These are phyloP conservation scores for Arthrobotrys megalospora DNA, from an alignment of 2,329 filamentous ascomycete genomes.

Conservation along the genomic window DNA sequence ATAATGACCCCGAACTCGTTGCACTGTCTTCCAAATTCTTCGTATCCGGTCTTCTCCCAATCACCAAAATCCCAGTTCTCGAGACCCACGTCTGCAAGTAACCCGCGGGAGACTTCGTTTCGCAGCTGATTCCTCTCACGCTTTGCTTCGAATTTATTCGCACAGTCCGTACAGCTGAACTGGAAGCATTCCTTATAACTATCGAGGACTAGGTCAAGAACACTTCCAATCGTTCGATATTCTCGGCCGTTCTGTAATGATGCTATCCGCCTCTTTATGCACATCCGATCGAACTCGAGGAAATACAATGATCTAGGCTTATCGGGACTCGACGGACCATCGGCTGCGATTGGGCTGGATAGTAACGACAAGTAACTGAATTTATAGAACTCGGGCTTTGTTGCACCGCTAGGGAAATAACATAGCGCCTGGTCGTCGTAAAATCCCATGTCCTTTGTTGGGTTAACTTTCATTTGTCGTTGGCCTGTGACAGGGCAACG, in stretches of 20 bases:
- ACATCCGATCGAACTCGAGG: slow-evolving; percentile 15
- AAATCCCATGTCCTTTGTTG: slow-evolving; percentile 27
- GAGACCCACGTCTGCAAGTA: background rate
- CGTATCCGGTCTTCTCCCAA: slow-evolving; percentile 18
- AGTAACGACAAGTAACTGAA: slow-evolving; percentile 17
- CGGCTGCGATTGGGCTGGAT: background rate
- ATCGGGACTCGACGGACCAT: background rate
- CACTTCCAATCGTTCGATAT: background rate
- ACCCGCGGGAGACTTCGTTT: background rate
- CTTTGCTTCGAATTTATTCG: slow-evolving; percentile 12
- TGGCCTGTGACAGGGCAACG: slow-evolving; percentile 7
- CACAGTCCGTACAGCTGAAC: slow-evolving; percentile 20
- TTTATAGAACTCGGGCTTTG: slow-evolving; percentile 13
- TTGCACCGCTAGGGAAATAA: background rate
- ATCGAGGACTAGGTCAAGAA: slow-evolving; percentile 6
- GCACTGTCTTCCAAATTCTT: slow-evolving; percentile 23
- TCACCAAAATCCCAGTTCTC: slow-evolving; percentile 1
- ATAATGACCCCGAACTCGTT: slow-evolving; percentile 21
- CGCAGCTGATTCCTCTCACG: background rate
- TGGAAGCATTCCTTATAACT: slow-evolving; percentile 23
- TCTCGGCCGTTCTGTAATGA: background rate
- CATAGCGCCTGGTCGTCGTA: background rate
- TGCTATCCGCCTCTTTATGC: background rate
- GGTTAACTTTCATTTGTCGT: slow-evolving; percentile 22
- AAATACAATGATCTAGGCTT: background rate